Percentiles rank a stretch among this genome's conserved stretches.
phyloP scores from a whole-genome alignment of 352 stramenopile species.

The Pythium scleroteichum region DNA sequence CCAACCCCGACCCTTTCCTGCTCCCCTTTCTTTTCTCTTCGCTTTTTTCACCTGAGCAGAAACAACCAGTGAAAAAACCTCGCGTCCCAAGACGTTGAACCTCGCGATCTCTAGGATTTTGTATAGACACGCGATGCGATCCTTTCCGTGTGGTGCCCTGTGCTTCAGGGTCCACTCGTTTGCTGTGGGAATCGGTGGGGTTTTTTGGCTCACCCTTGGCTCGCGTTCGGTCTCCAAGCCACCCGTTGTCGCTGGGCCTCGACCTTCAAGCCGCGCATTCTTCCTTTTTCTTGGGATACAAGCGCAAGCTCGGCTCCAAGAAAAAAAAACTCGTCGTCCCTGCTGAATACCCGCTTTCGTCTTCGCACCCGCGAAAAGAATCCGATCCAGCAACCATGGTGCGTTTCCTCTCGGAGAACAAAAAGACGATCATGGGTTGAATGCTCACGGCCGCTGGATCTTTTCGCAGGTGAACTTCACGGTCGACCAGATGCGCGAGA shows the following conservation, averaged over 20 bases:
- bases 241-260: constrained; percentile 11
- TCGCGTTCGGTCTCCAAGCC: constrained; percentile 11
- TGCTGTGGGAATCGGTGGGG: constrained; percentile 21
- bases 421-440: too few species aligned
- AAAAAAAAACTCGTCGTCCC: constrained; percentile 20
- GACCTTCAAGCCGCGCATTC: constrained; percentile 30
- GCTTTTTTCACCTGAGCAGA: constrained; percentile 15
- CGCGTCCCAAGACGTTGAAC: constrained; percentile 19
- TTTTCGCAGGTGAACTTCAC: constrained; percentile 97
- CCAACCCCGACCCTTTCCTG: neutral
- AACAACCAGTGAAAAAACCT: constrained; percentile 27
- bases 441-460: neutral
- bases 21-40: constrained; percentile 13
- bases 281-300: constrained; percentile 37
- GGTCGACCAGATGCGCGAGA: constrained; percentile 98
- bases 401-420: constrained; percentile 2
- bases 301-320: constrained; percentile 20
- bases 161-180: constrained; percentile 32
- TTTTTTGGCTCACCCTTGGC: constrained; percentile 26
- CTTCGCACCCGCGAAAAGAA: constrained; percentile 21
- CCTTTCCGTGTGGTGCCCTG: constrained; percentile 11
- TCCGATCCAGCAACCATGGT: constrained; percentile 33
- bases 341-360: constrained; percentile 15
- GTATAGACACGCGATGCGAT: constrained; percentile 16
- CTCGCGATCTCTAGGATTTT: constrained; percentile 22